These are phyloP conservation scores for Botryosphaeria dothidea DNA, from an alignment of 2,329 filamentous ascomycete genomes.

Conservation along the genomic window DNA sequence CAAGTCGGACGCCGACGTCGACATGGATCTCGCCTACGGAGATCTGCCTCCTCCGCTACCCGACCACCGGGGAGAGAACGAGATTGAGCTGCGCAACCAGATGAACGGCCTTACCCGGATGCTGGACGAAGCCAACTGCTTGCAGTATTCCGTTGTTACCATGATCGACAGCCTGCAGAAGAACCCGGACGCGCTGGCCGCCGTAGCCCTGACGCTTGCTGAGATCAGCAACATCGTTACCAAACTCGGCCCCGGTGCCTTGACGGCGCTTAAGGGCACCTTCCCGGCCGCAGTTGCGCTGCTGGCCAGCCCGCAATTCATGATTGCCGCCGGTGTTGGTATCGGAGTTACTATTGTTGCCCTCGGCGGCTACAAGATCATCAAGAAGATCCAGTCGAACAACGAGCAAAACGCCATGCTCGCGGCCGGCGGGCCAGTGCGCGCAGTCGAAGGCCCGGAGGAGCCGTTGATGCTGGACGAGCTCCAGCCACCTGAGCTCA, in stretches of 20 bases:
- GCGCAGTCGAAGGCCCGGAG: conserved; percentile 26
- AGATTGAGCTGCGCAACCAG: conserved; percentile 65
- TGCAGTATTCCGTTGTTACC: conserved; percentile 78
- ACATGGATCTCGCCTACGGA: conserved; percentile 92
- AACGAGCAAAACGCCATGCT: conserved; percentile 36
- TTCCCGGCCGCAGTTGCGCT: conserved; percentile 86
- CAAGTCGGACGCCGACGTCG: conserved; percentile 58
- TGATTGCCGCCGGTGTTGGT: conserved; percentile 86
- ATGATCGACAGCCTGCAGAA: conserved; percentile 80
- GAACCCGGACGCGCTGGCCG: conserved; percentile 88
- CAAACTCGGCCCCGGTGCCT: conserved; percentile 81
- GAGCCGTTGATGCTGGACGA: conserved; percentile 51
- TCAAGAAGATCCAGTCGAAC: conserved; percentile 73
- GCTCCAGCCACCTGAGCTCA: conserved; percentile 58
- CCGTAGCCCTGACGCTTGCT: conserved; percentile 87
- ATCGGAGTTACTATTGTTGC: conserved; percentile 94
- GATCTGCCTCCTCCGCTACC: conserved; percentile 71
- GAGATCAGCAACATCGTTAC: conserved; percentile 81
- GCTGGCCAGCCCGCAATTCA: conserved; percentile 86
- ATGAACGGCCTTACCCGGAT: conserved; percentile 74
- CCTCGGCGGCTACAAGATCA: conserved; percentile 95
- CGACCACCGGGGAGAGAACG: conserved; percentile 39
- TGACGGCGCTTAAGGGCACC: conserved; percentile 73
- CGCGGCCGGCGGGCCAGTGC: conserved; percentile 23
- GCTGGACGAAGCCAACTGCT: conserved; percentile 82